Conservation (phyloP, 805 yeast species). For the Ogataea chonburiensis region DNA sequence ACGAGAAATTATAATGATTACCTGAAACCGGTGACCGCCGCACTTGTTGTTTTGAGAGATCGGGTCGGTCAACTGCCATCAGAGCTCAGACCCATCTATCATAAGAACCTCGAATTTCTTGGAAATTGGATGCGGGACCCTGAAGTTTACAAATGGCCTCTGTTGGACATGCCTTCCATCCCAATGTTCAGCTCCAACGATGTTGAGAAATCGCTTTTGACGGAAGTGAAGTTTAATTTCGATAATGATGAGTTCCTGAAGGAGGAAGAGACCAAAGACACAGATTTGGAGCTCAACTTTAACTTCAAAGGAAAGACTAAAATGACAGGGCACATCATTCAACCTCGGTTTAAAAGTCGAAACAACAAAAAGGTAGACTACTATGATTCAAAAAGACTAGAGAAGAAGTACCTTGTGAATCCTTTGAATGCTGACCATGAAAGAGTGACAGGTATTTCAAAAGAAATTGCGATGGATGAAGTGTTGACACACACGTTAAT, state of each 20-base stretch:
- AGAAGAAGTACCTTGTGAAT: conserved; percentile 66
- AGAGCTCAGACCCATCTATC: conserved; percentile 71
- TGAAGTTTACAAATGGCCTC: conserved; percentile 58
- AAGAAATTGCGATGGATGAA: conserved; percentile 27
- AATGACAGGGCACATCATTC: conserved; percentile 34
- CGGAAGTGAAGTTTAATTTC: conserved; percentile 69
- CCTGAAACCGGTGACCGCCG: conserved; percentile 71
- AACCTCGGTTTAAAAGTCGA: conserved; percentile 27
- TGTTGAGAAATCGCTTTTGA: conserved; percentile 73
- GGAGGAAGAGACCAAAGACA: conserved; percentile 28
- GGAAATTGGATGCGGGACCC: conserved; percentile 52
- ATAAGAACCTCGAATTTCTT: conserved; percentile 61
- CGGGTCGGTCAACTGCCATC: conserved; percentile 81
- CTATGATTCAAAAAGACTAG: conserved; percentile 61
- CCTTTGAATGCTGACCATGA: conserved; percentile 47
- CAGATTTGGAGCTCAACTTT: conserved; percentile 20
- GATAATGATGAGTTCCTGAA: conserved; percentile 46
- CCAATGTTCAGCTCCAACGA: conserved; percentile 65
- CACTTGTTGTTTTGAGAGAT: conserved; percentile 78
- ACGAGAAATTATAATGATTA: conserved; percentile 41
- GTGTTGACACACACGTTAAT: conserved; percentile 63
- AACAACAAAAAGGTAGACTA: conserved; percentile 34
- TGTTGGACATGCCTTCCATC: conserved; percentile 69
- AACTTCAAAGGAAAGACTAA: conserved; percentile 26
- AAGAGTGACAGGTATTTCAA: conserved; percentile 37